Evolutionary conservation across 2,329 filamentous ascomycete genomes (phyloP).

Genomic region (Penicillium sp.): DNA sequence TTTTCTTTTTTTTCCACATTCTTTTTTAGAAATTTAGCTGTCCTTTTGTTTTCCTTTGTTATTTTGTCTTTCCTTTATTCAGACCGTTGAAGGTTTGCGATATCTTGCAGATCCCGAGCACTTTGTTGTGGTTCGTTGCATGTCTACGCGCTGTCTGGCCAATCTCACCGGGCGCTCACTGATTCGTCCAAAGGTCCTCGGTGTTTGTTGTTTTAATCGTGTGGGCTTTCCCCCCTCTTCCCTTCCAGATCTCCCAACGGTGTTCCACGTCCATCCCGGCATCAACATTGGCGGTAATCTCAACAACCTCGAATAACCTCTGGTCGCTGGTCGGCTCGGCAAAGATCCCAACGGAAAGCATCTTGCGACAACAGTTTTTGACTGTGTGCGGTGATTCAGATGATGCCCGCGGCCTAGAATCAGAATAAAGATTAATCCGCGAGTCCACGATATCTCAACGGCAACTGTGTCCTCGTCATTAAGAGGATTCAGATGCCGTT

Average conservation of each 20-base stretch:
- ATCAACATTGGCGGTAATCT: conserved; percentile 8
- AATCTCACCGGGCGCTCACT: conserved; percentile 13
- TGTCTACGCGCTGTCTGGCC: conserved; percentile 16
- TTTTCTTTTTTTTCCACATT: conserved; percentile 12
- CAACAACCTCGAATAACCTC: conserved; percentile 12
- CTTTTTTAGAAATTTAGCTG: conserved; percentile 7
- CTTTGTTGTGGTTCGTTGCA: conserved; percentile 15
- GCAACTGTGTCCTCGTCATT: conserved; percentile 22
- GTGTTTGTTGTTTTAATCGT: conserved; percentile 17
- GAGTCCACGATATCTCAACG: conserved; percentile 20
- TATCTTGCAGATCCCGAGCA: conserved; percentile 10
- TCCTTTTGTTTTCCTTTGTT: conserved; percentile 5
- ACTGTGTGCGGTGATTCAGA: conserved; percentile 22
- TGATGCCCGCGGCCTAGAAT: conserved; percentile 30
- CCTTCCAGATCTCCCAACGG: conserved; percentile 12
- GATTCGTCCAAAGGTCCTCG: conserved; percentile 15
- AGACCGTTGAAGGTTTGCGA: background rate
- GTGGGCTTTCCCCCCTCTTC: conserved; percentile 10
- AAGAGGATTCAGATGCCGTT: conserved; percentile 22
- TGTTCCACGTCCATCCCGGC: conserved; percentile 9
- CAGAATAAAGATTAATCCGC: conserved; percentile 22
- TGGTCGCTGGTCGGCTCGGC: conserved; percentile 35
- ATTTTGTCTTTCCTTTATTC: conserved; percentile 12
- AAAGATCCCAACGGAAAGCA: conserved; percentile 4
- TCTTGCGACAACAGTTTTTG: conserved; percentile 6